Conservation (phyloP, 1,284 basidiomycete genomes). For the Microbotryomycetes sp. region DNA sequence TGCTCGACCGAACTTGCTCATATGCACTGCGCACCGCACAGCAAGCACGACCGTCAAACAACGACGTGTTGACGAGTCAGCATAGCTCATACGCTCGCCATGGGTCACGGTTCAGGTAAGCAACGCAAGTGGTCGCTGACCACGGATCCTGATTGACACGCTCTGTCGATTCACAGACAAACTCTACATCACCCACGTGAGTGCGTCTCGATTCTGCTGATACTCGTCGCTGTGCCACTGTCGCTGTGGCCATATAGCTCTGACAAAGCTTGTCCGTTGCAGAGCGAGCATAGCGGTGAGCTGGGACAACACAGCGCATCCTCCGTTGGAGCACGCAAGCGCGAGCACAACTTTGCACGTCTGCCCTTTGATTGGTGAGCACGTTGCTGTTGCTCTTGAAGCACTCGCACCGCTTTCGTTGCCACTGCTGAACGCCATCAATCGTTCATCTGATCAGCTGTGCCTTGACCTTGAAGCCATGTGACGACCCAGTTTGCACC, state of each 20-base stretch:
- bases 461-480: constrained; percentile 37
- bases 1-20: too few relatives aligned
- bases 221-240: too few relatives aligned
- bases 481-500: constrained; percentile 36
- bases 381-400: not conserved
- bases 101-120: not conserved
- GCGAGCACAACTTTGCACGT: constrained; percentile 15
- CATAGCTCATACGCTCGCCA: too few relatives aligned
- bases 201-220: not conserved
- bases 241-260: too few relatives aligned
- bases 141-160: not conserved
- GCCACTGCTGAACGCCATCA: not conserved
- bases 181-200: constrained; percentile 28
- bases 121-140: too few relatives aligned
- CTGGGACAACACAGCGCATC: constrained; percentile 24
- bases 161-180: constrained; percentile 8
- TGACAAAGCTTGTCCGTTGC: not conserved
- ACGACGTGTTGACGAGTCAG: too few relatives aligned
- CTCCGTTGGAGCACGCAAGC: constrained; percentile 15
- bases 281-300: constrained; percentile 27
- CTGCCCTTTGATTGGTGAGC: constrained; percentile 29
- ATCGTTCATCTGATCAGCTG: constrained; percentile 20
- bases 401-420: not conserved
- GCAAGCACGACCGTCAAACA: too few relatives aligned
- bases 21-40: too few relatives aligned